Conservation (phyloP, 2,329 filamentous ascomycete species). For the Aspergillus puulaauensis region DNA sequence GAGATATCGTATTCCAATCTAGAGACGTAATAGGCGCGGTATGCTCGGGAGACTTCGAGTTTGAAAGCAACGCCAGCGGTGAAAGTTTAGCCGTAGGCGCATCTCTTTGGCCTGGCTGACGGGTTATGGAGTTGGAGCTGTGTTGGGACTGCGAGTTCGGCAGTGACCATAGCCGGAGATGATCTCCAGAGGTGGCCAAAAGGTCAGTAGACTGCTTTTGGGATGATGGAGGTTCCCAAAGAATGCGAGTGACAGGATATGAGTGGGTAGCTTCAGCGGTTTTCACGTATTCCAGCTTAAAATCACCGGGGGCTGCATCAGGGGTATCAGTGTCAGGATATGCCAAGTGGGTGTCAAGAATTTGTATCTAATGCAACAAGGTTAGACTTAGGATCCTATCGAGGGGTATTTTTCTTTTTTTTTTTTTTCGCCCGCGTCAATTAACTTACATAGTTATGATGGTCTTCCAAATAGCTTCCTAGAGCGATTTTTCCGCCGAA, state of each 20-base stretch:
- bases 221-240: conserved; percentile 94
- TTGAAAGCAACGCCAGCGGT: conserved; percentile 87
- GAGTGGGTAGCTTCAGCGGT: conserved; percentile 96
- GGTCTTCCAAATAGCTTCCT: conserved; percentile 95
- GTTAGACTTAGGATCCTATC: not conserved
- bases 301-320: conserved; percentile 66
- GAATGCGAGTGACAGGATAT: conserved; percentile 89
- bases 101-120: conserved; percentile 61
- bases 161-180: conserved; percentile 89
- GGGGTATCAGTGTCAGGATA: conserved; percentile 68
- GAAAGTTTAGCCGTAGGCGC: conserved; percentile 77
- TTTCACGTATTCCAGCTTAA: conserved; percentile 79
- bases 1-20: conserved; percentile 97
- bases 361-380: conserved; percentile 73
- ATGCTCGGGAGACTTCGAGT: conserved; percentile 97
- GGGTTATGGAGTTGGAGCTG: conserved; percentile 67
- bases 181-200: conserved; percentile 90
- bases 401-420: not conserved
- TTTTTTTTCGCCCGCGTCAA: conserved; percentile 8
- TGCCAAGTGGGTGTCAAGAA: conserved; percentile 80
- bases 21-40: conserved; percentile 94
- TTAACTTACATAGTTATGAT: conserved; percentile 86
- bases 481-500: conserved; percentile 90
- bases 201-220: conserved; percentile 95
- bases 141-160: conserved; percentile 63